Evolutionary conservation across 257 asterid species (phyloP).

Genomic region (Solanum medicagineum): DNA sequence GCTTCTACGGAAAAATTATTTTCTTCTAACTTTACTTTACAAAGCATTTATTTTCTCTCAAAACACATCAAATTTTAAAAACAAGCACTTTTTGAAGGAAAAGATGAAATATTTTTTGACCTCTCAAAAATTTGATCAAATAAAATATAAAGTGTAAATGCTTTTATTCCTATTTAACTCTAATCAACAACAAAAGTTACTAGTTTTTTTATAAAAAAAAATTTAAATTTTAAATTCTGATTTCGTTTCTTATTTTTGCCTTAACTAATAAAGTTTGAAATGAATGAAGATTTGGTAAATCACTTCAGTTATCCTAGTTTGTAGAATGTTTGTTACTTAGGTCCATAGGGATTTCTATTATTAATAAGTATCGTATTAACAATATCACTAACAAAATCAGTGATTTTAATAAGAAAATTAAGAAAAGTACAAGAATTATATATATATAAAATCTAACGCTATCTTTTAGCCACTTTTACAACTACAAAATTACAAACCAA

Average conservation of each 20-base stretch:
- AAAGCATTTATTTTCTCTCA: too few species aligned
- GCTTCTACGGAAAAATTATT: too few species aligned
- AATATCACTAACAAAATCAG: not conserved
- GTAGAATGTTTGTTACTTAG: not conserved
- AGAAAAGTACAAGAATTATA: not conserved
- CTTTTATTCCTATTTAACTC: not conserved
- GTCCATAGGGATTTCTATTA: not conserved
- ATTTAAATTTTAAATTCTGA: not conserved
- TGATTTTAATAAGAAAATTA: not conserved
- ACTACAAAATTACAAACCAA: not conserved
- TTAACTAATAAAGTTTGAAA: not conserved
- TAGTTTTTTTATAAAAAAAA: not conserved
- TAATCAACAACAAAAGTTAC: too few species aligned
- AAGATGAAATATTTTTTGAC: too few species aligned
- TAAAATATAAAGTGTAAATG: too few species aligned
- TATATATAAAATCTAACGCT: not conserved
- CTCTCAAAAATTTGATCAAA: too few species aligned
- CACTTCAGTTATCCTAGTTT: not conserved
- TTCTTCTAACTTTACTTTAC: too few species aligned
- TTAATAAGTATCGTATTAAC: not conserved
- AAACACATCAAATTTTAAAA: too few species aligned
- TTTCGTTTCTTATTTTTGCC: accelerated
- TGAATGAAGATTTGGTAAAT: not conserved
- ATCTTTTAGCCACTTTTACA: not conserved
- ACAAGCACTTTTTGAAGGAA: too few species aligned